These are phyloP conservation scores for Suhomyces kilbournensis DNA, from an alignment of 805 yeast species.

Conservation along the genomic window DNA sequence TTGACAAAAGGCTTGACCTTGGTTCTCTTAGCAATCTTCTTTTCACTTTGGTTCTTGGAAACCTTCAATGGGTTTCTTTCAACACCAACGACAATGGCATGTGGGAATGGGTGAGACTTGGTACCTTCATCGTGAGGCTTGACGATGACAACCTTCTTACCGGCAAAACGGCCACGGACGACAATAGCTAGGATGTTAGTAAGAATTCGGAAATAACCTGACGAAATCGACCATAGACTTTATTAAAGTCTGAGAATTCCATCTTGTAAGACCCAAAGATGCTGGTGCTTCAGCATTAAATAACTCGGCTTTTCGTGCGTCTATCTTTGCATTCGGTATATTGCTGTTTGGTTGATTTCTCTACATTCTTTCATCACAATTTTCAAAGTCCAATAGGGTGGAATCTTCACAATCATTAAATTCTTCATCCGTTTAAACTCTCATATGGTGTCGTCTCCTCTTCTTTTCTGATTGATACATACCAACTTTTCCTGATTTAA, in stretches of 20 bases:
- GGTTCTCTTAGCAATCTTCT: conserved; percentile 96
- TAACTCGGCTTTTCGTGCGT: too few species aligned
- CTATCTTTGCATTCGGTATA: too few species aligned
- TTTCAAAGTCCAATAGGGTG: too few species aligned
- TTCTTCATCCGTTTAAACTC: too few species aligned
- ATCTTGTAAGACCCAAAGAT: too few species aligned
- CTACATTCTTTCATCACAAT: too few species aligned
- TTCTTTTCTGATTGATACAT: conserved; percentile 42
- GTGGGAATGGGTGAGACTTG: conserved; percentile 98
- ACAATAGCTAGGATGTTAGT: conserved; percentile 70
- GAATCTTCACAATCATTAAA: too few species aligned
- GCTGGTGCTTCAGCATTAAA: too few species aligned
- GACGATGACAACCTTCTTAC: conserved; percentile 99
- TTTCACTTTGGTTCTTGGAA: conserved; percentile 89
- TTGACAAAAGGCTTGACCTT: conserved; percentile 99
- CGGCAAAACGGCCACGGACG: conserved; percentile 99
- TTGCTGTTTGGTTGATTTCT: too few species aligned
- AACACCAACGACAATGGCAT: conserved; percentile 98
- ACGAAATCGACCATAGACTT: too few species aligned
- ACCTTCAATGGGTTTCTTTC: conserved; percentile 98
- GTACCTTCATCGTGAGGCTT: conserved; percentile 98
- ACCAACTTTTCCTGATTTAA: conserved; percentile 99
- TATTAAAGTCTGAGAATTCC: too few species aligned
- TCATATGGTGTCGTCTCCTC: too few species aligned
- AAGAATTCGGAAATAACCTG: neutral